Percentiles rank a stretch among this genome's conserved stretches.
These are phyloP conservation scores for Solanum chiquidenum DNA, from an alignment of 257 asterid genomes.

Conservation along the genomic window DNA sequence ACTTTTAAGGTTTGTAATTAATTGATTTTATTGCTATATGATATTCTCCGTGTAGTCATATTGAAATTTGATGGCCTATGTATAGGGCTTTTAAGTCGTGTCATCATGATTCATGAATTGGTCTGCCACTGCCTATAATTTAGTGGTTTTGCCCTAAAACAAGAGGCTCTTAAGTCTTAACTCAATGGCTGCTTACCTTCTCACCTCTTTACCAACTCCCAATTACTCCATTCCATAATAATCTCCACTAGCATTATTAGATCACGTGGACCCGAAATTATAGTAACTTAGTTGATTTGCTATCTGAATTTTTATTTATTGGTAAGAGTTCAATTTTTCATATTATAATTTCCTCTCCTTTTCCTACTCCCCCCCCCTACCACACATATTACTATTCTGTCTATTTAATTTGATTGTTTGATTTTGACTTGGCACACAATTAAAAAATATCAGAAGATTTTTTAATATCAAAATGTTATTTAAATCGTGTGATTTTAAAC, in stretches of 20 bases:
- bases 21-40: background rate
- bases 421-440: too few species aligned
- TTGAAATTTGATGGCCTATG: background rate
- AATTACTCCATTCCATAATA: background rate
- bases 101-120: too few species aligned
- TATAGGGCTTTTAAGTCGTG: background rate
- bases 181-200: background rate
- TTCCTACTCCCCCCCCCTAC: background rate
- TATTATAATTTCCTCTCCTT: too few species aligned
- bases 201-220: background rate
- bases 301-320: accelerated
- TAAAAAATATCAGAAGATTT: background rate
- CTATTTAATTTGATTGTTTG: too few species aligned
- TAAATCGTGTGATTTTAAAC: accelerated
- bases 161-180: background rate
- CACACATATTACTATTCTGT: too few species aligned
- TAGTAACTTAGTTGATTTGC: background rate
- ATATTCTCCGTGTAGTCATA: background rate
- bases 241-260: background rate
- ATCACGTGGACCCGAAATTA: too few species aligned
- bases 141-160: background rate
- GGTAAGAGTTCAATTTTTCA: accelerated
- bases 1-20: background rate
- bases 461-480: background rate
- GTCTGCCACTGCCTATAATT: background rate